phyloP scores from a whole-genome alignment of 2,329 filamentous ascomycete species.

The Emergomyces orientalis region DNA sequence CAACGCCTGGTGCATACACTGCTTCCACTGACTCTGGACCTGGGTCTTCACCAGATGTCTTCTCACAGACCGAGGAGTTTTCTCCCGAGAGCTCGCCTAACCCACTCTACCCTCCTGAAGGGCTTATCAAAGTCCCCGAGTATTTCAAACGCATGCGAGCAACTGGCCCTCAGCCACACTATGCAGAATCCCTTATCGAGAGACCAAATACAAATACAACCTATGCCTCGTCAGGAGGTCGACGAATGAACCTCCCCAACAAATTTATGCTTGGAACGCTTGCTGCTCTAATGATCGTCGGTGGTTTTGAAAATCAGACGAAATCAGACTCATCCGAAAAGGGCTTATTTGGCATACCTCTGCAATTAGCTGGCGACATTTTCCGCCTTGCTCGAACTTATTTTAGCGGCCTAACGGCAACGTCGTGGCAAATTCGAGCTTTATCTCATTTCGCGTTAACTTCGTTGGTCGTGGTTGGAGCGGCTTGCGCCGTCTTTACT shows the following conservation, averaged over 20 bases:
- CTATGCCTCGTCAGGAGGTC: conserved; percentile 31
- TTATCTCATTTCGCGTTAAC: conserved; percentile 42
- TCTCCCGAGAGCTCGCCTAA: conserved; percentile 25
- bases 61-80: conserved; percentile 33
- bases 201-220: conserved; percentile 17
- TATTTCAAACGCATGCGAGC: conserved; percentile 35
- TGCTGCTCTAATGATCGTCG: conserved; percentile 83
- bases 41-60: conserved; percentile 33
- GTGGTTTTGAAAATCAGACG: conserved; percentile 64
- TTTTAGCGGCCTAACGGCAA: conserved; percentile 17
- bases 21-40: conserved; percentile 29
- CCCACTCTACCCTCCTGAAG: conserved; percentile 31
- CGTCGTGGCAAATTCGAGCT: conserved; percentile 31
- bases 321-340: conserved; percentile 50
- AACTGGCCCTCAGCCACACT: conserved; percentile 27
- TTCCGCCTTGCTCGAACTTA: conserved; percentile 20
- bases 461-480: conserved; percentile 42
- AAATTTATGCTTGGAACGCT: conserved; percentile 91
- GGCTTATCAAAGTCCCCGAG: conserved; percentile 37
- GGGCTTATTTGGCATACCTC: conserved; percentile 56
- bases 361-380: conserved; percentile 45
- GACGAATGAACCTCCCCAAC: conserved; percentile 46
- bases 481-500: conserved; percentile 49
- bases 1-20: conserved; percentile 34
- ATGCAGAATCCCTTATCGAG: conserved; percentile 33